phyloP scores from a whole-genome alignment of 2,329 filamentous ascomycete genomes.

The Chalaropsis ovoidea region DNA sequence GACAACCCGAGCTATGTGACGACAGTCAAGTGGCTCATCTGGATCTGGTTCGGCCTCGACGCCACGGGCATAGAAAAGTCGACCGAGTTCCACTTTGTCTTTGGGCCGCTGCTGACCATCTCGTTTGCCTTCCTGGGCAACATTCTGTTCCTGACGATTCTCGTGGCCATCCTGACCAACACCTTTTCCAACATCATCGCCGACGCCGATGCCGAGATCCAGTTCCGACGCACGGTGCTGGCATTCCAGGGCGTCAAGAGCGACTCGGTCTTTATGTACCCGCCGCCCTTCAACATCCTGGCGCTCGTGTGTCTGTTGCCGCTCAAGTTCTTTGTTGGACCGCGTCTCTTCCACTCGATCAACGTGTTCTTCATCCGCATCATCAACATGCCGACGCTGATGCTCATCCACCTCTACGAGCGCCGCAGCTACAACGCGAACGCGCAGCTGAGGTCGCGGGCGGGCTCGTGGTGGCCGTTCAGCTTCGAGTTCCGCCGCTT shows the following conservation, averaged over 20 bases:
- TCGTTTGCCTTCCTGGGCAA: constrained; percentile 65
- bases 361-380: constrained; percentile 55
- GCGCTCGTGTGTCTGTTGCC: constrained; percentile 55
- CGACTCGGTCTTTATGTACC: constrained; percentile 59
- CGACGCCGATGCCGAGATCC: constrained; percentile 59
- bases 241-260: constrained; percentile 66
- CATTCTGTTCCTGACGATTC: constrained; percentile 62
- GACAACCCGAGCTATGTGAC: constrained; percentile 38
- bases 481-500: constrained; percentile 40
- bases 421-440: constrained; percentile 39
- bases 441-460: background rate
- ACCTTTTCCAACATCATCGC: constrained; percentile 61
- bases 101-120: constrained; percentile 60
- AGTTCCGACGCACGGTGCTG: constrained; percentile 60
- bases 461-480: constrained; percentile 26
- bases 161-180: constrained; percentile 63
- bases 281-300: constrained; percentile 59
- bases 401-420: constrained; percentile 53
- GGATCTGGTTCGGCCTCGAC: constrained; percentile 70
- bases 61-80: constrained; percentile 45
- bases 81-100: constrained; percentile 52
- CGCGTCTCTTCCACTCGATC: constrained; percentile 59
- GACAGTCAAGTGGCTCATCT: constrained; percentile 66
- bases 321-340: constrained; percentile 51
- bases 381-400: constrained; percentile 53